phyloP scores from a whole-genome alignment of 2,329 filamentous ascomycete genomes.

The Coleophoma eucalyptorum region DNA sequence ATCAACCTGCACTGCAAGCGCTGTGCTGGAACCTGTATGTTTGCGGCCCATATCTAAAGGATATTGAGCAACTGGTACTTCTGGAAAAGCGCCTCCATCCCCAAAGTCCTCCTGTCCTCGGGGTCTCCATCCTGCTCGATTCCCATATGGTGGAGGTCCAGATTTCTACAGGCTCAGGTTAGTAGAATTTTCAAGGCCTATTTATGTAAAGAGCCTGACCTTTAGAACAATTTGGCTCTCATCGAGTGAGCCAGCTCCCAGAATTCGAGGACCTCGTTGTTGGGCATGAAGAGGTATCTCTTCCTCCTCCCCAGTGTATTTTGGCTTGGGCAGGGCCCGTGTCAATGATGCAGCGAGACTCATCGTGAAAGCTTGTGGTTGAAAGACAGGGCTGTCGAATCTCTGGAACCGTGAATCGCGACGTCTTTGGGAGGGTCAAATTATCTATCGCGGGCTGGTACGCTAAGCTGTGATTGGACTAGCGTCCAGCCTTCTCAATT shows the following conservation, averaged over 20 bases:
- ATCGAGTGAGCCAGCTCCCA: conserved; percentile 76
- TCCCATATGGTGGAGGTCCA: conserved; percentile 84
- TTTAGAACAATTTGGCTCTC: conserved; percentile 81
- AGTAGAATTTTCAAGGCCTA: conserved; percentile 6
- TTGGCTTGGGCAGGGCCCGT: conserved; percentile 80
- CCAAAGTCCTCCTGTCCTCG: conserved; percentile 87
- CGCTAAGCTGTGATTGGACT: conserved; percentile 11
- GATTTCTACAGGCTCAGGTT: conserved; percentile 49
- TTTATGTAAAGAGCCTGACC: conserved; percentile 34
- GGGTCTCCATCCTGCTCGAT: conserved; percentile 86
- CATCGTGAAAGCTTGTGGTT: conserved; percentile 39
- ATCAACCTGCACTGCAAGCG: conserved; percentile 89
- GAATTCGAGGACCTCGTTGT: conserved; percentile 76
- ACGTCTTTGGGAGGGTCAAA: neutral
- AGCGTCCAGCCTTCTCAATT: neutral
- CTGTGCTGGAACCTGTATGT: conserved; percentile 67
- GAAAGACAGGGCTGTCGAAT: neutral
- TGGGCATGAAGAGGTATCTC: conserved; percentile 68
- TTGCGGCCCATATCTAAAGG: conserved; percentile 93
- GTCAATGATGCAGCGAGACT: conserved; percentile 70
- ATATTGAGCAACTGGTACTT: conserved; percentile 91
- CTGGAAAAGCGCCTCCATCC: conserved; percentile 93
- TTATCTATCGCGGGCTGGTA: neutral
- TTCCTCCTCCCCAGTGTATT: conserved; percentile 87
- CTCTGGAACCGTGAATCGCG: neutral